These are phyloP conservation scores for Rhodotorula sp. DNA, from an alignment of 1,284 basidiomycete species.

Conservation along the genomic window DNA sequence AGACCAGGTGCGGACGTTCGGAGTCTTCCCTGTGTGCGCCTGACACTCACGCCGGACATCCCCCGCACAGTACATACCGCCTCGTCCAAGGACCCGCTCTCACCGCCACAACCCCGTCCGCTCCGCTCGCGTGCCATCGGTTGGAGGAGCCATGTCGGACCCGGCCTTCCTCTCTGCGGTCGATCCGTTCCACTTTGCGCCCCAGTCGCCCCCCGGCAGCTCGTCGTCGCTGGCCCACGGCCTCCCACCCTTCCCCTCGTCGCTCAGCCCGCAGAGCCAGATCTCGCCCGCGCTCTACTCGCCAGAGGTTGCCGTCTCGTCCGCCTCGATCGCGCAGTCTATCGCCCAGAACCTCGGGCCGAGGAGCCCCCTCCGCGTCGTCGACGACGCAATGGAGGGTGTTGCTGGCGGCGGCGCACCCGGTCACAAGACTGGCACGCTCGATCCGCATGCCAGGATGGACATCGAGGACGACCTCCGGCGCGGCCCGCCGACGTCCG, in stretches of 20 bases:
- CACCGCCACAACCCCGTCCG: background rate
- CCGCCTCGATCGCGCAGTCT: conserved; percentile 25
- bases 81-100: background rate
- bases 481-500: conserved; percentile 34
- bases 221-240: conserved; percentile 2
- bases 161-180: background rate
- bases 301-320: conserved; percentile 28
- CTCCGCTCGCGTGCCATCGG: background rate
- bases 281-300: conserved; percentile 34
- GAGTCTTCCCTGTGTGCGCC: no score
- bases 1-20: no score
- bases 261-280: conserved; percentile 20
- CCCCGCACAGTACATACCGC: no score
- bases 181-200: conserved; percentile 35
- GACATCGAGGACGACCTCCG: conserved; percentile 38
- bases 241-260: conserved; percentile 10
- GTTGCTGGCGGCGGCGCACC: background rate
- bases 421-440: background rate
- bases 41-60: no score
- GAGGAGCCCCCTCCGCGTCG: background rate
- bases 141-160: background rate
- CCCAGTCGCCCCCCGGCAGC: conserved; percentile 26
- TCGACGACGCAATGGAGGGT: conserved; percentile 17
- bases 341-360: conserved; percentile 30
- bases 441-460: conserved; percentile 1